Evolutionary conservation across 352 stramenopile genomes (phyloP), one percentile per base, ranked within the genome.

Genomic region (Phytophthora pisi): DNA sequence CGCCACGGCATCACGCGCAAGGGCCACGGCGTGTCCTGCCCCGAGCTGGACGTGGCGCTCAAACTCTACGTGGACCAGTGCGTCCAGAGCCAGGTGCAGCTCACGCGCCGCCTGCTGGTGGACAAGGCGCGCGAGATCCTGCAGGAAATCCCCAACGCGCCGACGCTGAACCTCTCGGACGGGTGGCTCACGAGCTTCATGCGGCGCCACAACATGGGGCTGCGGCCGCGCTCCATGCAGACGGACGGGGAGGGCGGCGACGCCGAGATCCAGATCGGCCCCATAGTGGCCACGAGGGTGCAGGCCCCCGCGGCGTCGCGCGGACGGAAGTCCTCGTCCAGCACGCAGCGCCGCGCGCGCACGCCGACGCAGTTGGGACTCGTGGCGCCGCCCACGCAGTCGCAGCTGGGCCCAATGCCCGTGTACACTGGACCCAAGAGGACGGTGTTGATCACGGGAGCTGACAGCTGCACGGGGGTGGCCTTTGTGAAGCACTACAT

Each of bases 371-470:
- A 51, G 15, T 51, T 70, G 51, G 57, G 62, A 10, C 62, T 71
- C 18, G 62, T 67, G 10, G n/a, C 66, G 16, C 15, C 51, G 15
- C 56, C 57, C 1, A 52, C 56, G n/a, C 26, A 28, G 30, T 11
- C 26, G 2, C 9, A 26, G 20, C 42, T 54, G 55, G 15, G 28
- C 2, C 56, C 51, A 1, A 18, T 45, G 10, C 51, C 62, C 3
- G 51, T 71, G 16, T 74, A 74, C 53, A 72, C 64, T 9, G 68
- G 64, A 23, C 54, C 63, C 6, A 66, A 65, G 40, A 70, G 78
- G 34, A 82, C 75, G n/a, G 78, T 87, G 40, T 36, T 86, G 5
- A 82, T 88, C 64, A 86, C 79, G 16, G 79, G 79, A 11, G 64
- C 63, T 18, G 76, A 71, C 49, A 72, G 68, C 36, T 73, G 64